A percentile compares a stretch with the other conserved stretches of the same genome.
These are phyloP conservation scores for Backusella liffmaniae DNA, from an alignment of 192 early-diverging fungal species.

Conservation along the genomic window DNA sequence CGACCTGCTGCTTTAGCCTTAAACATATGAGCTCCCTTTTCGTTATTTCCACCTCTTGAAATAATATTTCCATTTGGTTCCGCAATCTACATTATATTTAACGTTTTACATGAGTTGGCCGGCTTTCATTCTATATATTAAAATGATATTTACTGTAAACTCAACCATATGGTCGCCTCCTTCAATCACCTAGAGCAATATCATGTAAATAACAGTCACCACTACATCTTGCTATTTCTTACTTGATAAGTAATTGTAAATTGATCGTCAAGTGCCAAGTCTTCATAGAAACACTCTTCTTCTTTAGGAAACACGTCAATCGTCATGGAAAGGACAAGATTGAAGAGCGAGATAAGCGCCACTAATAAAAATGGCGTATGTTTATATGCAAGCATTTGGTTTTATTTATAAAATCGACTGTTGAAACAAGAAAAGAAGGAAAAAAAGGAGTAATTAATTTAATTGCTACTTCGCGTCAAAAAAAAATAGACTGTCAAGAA, in stretches of 20 bases:
- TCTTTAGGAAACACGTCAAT: constrained; percentile 24
- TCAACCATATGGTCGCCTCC: constrained; percentile 67
- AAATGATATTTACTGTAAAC: constrained; percentile 51
- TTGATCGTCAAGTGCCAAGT: constrained; percentile 52
- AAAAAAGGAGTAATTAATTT: too few species aligned
- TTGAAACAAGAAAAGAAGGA: too few species aligned
- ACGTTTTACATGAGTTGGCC: not conserved
- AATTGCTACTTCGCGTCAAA: too few species aligned
- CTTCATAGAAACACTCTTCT: constrained; percentile 67
- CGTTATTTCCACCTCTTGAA: constrained; percentile 28
- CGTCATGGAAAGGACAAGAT: not conserved
- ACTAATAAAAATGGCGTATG: not conserved
- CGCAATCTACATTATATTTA: constrained; percentile 35
- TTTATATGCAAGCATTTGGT: not conserved
- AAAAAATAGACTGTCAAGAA: too few species aligned
- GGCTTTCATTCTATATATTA: not conserved
- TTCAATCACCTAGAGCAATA: constrained; percentile 47
- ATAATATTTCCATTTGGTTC: constrained; percentile 44
- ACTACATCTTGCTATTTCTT: not conserved
- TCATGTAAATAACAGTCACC: not conserved
- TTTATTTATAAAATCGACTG: too few species aligned
- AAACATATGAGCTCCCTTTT: constrained; percentile 44
- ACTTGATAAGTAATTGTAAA: constrained; percentile 65
- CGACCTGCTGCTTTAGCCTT: constrained; percentile 51
- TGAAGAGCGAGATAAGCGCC: not conserved